Evolutionary conservation across 2,329 filamentous ascomycete species (phyloP).

Genomic region (Aspergillus cejpii): DNA sequence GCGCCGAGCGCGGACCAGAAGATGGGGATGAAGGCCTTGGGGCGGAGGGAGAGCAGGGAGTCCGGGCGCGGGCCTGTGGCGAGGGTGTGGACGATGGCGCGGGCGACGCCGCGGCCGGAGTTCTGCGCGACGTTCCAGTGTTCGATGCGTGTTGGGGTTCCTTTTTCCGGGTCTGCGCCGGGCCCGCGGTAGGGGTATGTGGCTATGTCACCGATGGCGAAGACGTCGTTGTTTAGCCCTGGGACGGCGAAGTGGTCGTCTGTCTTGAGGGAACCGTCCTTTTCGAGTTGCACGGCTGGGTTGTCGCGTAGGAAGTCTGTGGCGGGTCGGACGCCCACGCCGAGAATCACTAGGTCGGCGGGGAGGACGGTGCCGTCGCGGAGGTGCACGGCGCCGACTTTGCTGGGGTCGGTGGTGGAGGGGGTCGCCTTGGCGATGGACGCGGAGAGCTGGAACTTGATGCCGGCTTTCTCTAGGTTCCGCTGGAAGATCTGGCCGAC

Average conservation of each 20-base stretch:
- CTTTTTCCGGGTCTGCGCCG: constrained; percentile 56
- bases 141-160: constrained; percentile 73
- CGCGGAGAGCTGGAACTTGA: constrained; percentile 80
- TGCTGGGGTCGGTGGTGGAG: constrained; percentile 58
- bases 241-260: constrained; percentile 72
- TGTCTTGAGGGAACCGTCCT: constrained; percentile 78
- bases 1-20: constrained; percentile 93
- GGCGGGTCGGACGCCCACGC: constrained; percentile 78
- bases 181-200: constrained; percentile 92
- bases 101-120: constrained; percentile 70
- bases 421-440: constrained; percentile 76
- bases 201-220: constrained; percentile 90
- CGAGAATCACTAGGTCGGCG: constrained; percentile 85
- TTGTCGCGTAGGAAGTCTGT: constrained; percentile 77
- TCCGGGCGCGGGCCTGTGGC: constrained; percentile 15
- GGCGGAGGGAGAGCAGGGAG: constrained; percentile 43
- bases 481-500: constrained; percentile 76
- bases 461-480: constrained; percentile 72
- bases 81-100: constrained; percentile 62
- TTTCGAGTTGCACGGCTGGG: constrained; percentile 60
- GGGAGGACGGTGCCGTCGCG: constrained; percentile 79
- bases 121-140: constrained; percentile 99
- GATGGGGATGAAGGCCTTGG: constrained; percentile 76
- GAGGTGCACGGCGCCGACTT: constrained; percentile 72
- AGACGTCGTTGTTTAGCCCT: constrained; percentile 68